phyloP scores from a whole-genome alignment of 192 early-diverging fungal genomes.

The Podila horticola region DNA sequence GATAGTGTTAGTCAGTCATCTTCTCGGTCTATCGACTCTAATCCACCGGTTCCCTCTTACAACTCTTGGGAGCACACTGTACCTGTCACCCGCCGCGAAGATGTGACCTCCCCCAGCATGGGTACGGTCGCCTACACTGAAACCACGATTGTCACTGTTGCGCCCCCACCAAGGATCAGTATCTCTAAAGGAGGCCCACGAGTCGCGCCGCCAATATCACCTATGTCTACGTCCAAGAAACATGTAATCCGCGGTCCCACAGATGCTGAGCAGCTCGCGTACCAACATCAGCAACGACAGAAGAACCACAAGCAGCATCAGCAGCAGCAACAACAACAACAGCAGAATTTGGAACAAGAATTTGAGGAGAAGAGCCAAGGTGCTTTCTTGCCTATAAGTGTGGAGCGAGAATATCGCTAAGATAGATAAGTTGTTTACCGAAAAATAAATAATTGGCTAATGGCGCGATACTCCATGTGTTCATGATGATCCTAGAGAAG shows the following conservation, averaged over 20 bases:
- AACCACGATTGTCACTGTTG: conserved; percentile 12
- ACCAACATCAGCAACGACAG: not conserved
- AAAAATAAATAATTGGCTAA: too few relatives aligned
- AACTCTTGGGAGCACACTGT: conserved; percentile 10
- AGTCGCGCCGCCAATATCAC: not conserved
- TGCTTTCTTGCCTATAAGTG: conserved; percentile 9
- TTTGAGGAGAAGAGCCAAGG: conserved; percentile 15
- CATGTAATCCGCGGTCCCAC: not conserved
- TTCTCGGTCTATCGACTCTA: not conserved
- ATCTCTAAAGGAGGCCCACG: conserved; percentile 4
- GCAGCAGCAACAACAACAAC: not conserved
- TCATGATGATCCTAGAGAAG: too few relatives aligned
- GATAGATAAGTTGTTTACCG: too few relatives aligned
- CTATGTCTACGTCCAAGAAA: not conserved
- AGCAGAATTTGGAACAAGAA: conserved; percentile 3
- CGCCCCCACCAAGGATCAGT: not conserved
- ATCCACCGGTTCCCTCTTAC: conserved; percentile 5
- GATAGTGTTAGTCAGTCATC: not conserved
- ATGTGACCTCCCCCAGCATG: not conserved
- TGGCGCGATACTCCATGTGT: too few relatives aligned
- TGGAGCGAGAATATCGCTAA: conserved; percentile 3
- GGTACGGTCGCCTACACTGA: not conserved
- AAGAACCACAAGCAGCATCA: not conserved
- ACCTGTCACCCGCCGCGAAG: not conserved
- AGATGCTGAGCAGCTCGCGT: not conserved